A percentile compares a stretch with the other conserved stretches of the same genome.
Conservation (phyloP, 805 yeast species). For the Tetrapisispora taiwanensis region DNA sequence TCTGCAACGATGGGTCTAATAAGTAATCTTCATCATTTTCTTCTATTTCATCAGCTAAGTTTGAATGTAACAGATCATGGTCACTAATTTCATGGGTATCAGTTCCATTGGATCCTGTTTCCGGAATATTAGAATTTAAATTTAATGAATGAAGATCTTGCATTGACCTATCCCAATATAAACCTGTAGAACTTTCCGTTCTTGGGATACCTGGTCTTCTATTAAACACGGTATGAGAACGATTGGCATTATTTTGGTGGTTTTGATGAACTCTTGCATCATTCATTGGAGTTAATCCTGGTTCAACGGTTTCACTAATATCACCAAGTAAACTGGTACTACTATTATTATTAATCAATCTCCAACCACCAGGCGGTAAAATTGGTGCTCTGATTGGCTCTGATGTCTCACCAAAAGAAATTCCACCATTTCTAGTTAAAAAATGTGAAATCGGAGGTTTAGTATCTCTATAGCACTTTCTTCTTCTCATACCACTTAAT, state of each 20-base stretch:
- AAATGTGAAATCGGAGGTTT: constrained; percentile 29
- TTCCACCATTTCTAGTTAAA: constrained; percentile 25
- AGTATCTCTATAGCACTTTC: constrained; percentile 22
- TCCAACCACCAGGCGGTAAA: constrained; percentile 29
- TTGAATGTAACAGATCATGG: constrained; percentile 1
- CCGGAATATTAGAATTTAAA: background rate
- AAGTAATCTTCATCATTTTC: constrained; percentile 27
- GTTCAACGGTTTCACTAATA: background rate
- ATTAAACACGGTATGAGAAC: too few species aligned
- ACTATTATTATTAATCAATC: constrained; percentile 10
- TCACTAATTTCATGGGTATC: background rate
- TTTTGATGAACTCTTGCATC: background rate
- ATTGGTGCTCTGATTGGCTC: constrained; percentile 21
- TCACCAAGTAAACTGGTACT: too few species aligned
- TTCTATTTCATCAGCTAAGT: constrained; percentile 7
- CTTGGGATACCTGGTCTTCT: background rate
- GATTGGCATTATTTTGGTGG: background rate
- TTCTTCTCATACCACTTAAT: constrained; percentile 21
- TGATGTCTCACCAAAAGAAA: constrained; percentile 16
- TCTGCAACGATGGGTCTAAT: constrained; percentile 22
- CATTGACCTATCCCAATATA: constrained; percentile 30
- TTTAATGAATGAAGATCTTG: constrained; percentile 10
- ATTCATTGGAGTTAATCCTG: background rate
- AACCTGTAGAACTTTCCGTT: background rate
- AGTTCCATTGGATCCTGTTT: background rate